phyloP scores from a whole-genome alignment of 208 protist genomes.

The Porcisia deanei region DNA sequence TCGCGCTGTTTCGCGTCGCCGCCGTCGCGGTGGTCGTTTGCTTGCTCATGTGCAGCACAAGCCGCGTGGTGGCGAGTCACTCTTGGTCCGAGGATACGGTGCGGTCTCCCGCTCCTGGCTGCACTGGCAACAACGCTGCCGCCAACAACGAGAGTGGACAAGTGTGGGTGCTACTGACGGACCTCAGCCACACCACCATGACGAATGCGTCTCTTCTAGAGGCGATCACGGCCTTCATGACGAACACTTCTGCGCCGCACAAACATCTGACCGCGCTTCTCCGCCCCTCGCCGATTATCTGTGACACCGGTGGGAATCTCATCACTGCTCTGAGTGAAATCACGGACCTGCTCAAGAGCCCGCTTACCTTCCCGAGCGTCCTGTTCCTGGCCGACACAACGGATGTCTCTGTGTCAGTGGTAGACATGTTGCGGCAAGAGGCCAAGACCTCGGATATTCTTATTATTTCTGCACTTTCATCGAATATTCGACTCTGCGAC shows the following conservation, averaged over 20 bases:
- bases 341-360: constrained; percentile 38
- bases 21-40: too few species aligned
- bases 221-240: constrained; percentile 35
- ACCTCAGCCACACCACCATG: constrained; percentile 50
- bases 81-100: background rate
- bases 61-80: background rate
- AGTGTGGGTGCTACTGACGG: constrained; percentile 57
- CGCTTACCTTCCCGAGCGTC: constrained; percentile 42
- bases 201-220: constrained; percentile 29
- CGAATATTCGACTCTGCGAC: constrained; percentile 69
- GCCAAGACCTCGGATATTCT: constrained; percentile 42
- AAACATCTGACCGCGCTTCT: constrained; percentile 35
- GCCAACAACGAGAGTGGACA: constrained; percentile 14
- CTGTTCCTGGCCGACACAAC: constrained; percentile 74
- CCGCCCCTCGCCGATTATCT: constrained; percentile 33
- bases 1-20: background rate
- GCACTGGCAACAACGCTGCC: background rate
- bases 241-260: constrained; percentile 15
- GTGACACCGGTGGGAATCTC: constrained; percentile 63
- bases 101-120: background rate
- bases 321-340: constrained; percentile 57
- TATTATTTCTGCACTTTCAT: constrained; percentile 64
- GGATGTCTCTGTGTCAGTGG: constrained; percentile 61
- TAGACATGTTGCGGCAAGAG: constrained; percentile 60
- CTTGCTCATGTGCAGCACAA: background rate